These are phyloP conservation scores for Saturnispora sekii DNA, from an alignment of 805 yeast species.

Conservation along the genomic window DNA sequence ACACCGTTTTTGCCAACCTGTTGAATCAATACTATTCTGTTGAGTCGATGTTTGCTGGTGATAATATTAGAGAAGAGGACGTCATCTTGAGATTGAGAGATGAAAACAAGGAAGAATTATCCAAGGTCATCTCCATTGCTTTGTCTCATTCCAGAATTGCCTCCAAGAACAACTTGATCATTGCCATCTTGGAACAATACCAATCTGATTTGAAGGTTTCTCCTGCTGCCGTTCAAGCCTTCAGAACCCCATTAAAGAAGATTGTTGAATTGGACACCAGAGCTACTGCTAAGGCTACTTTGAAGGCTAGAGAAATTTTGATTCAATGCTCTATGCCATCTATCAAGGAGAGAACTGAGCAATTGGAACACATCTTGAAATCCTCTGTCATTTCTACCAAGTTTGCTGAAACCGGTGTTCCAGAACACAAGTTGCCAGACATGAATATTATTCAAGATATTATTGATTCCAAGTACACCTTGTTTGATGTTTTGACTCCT, in stretches of 20 bases:
- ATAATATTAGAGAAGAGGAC: constrained; percentile 75
- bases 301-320: constrained; percentile 91
- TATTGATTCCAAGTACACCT: constrained; percentile 92
- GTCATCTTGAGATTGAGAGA: constrained; percentile 83
- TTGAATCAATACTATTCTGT: constrained; percentile 65
- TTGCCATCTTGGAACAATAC: constrained; percentile 77
- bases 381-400: constrained; percentile 82
- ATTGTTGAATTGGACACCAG: constrained; percentile 86
- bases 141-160: constrained; percentile 90
- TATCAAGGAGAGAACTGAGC: constrained; percentile 91
- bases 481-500: constrained; percentile 90
- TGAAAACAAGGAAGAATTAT: constrained; percentile 67
- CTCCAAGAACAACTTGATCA: constrained; percentile 80
- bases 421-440: constrained; percentile 73
- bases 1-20: constrained; percentile 57
- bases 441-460: constrained; percentile 76
- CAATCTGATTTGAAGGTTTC: constrained; percentile 69
- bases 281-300: constrained; percentile 84
- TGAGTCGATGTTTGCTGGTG: constrained; percentile 71
- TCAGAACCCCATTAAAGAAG: constrained; percentile 63
- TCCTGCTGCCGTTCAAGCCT: constrained; percentile 53
- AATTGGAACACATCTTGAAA: constrained; percentile 89
- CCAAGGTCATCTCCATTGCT: constrained; percentile 60
- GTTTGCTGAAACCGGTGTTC: constrained; percentile 72
- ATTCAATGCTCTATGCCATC: constrained; percentile 97